Conservation (phyloP, 2,329 filamentous ascomycete species). For the Cladosporium sp. region DNA sequence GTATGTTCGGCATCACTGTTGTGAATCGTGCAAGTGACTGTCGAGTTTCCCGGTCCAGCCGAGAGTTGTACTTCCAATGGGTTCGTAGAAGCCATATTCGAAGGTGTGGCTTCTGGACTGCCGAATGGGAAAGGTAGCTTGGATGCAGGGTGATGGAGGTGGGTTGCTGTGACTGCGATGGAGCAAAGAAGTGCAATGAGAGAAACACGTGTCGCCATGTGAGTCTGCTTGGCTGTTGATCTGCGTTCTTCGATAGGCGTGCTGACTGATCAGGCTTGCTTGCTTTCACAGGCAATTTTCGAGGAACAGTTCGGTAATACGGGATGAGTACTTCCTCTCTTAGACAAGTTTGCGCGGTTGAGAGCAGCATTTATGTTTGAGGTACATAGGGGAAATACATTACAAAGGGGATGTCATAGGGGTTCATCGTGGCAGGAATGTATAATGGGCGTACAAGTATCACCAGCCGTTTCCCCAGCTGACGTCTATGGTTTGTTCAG, state of each 20-base stretch:
- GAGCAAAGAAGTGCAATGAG: constrained; percentile 1
- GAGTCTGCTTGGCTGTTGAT: not conserved
- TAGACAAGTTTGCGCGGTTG: too few species aligned
- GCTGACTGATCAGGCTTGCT: not conserved
- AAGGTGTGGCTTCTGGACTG: not conserved
- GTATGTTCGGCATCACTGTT: constrained; percentile 32
- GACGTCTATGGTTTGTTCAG: not conserved
- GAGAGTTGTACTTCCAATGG: not conserved
- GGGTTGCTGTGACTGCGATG: constrained; percentile 1
- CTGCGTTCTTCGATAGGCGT: not conserved
- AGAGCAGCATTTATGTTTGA: too few species aligned
- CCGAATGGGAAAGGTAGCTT: not conserved
- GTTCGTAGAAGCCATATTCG: not conserved
- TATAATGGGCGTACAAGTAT: not conserved
- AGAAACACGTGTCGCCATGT: constrained; percentile 7
- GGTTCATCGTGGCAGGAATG: constrained; percentile 7
- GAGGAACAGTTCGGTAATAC: not conserved
- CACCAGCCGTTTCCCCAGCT: constrained; percentile 6
- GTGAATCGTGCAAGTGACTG: constrained; percentile 32
- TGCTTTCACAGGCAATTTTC: too few species aligned
- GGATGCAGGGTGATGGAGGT: constrained; percentile 3
- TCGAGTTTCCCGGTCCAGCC: not conserved
- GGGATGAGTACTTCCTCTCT: too few species aligned
- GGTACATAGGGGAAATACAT: not conserved
- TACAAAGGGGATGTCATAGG: not conserved